Conservation (phyloP, 768 basidiomycete species). For the Suillus brevipes region DNA sequence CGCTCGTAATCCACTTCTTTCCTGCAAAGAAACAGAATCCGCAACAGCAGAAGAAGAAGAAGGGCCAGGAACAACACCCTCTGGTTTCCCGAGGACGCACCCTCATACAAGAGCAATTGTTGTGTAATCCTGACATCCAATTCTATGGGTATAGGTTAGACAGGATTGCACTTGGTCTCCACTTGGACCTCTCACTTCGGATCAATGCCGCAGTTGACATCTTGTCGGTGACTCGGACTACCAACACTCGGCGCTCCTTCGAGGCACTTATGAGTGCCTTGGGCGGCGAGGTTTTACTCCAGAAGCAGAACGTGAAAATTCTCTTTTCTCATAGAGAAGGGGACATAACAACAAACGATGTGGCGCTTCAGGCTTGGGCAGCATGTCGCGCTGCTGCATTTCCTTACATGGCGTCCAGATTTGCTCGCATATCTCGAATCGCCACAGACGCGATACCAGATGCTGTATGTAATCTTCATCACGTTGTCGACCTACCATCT, state of each 20-base stretch:
- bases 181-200: constrained; percentile 37
- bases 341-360: constrained; percentile 12
- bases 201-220: constrained; percentile 42
- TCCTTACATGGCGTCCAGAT: constrained; percentile 17
- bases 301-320: constrained; percentile 25
- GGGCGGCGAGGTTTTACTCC: constrained; percentile 36
- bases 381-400: constrained; percentile 38
- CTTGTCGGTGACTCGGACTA: constrained; percentile 35
- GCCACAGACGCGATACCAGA: constrained; percentile 28
- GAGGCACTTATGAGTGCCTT: constrained; percentile 36
- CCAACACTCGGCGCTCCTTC: constrained; percentile 38
- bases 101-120: constrained; percentile 33
- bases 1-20: constrained; percentile 36
- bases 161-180: constrained; percentile 40
- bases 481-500: background rate
- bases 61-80: constrained; percentile 1
- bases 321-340: constrained; percentile 35
- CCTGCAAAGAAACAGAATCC: constrained; percentile 12
- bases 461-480: constrained; percentile 24
- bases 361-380: constrained; percentile 47
- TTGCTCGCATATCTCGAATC: constrained; percentile 19
- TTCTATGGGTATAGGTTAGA: constrained; percentile 51
- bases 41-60: constrained; percentile 4
- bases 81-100: constrained; percentile 13
- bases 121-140: constrained; percentile 26